Evolutionary conservation across 805 yeast genomes (phyloP), one percentile per base, ranked within the genome.

Genomic region (Myxozyma nipponensis): DNA sequence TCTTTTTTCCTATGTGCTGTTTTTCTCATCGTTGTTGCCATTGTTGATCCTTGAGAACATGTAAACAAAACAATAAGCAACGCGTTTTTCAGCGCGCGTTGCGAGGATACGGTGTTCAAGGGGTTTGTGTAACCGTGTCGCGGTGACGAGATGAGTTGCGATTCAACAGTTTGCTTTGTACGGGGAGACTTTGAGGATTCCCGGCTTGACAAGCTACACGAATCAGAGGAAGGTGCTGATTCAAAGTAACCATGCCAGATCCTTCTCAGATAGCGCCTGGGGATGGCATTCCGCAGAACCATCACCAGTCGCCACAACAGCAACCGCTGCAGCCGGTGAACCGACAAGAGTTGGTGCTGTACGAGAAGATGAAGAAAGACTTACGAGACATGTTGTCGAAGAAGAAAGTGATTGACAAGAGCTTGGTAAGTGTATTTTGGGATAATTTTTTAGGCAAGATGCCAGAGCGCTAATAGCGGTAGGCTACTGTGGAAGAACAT

Each of bases 401-500:
- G 59, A 84, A 85, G 66, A 77, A 78, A 41, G 76, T 74, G 15
- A 69, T 86, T n/a, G 91, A 86, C 55, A 76, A 77, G 26, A 78
- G 54, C 42, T 53, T 68, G 52, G 62, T 60, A 46, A 21, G 59
- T 32, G 7, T n/a, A 17, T n/a, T n/a, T n/a, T n/a, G n/a, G 15
- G 10, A 13, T 30, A 13, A 10, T 30, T 30, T 30, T 17, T 3
- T 24, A 13, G 3, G 6, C 22, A 5, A 21, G 10, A 17, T 38
- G n/a, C 40, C 55, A 54, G 39, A 56, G 62, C 7, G n/a, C n/a
- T 62, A n/a, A n/a, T n/a, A n/a, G n/a, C n/a, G 79, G 57, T 73
- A 83, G 42, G 77, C 77, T 21, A 68, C 67, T 40, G 64, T 88
- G 4, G 96, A 90, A 62, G 96, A 88, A 56, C 78, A 79, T 46